Evolutionary conservation across 371 early-diverging fungal species (phyloP).

Genomic region (Sporodiniella umbellata): DNA sequence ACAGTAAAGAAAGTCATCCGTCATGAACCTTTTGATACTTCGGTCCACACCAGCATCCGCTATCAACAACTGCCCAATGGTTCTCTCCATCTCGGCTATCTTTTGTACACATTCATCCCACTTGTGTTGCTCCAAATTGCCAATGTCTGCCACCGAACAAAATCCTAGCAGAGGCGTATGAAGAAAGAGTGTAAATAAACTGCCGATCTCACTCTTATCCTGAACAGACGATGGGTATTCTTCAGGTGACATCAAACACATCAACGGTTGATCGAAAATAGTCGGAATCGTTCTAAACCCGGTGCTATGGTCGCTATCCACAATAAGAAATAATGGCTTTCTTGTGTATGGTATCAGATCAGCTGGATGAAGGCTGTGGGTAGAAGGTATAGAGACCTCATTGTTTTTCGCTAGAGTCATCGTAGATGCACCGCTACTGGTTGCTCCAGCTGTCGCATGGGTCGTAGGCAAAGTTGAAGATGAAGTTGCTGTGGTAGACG

Average conservation of each 20-base stretch:
- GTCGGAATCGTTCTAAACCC: conserved; percentile 78
- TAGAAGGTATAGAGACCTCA: conserved; percentile 21
- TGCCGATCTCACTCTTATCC: conserved; percentile 81
- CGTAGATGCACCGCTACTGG: not conserved
- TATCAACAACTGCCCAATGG: conserved; percentile 51
- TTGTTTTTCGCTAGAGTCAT: not conserved
- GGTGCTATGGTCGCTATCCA: conserved; percentile 83
- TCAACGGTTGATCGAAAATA: conserved; percentile 84
- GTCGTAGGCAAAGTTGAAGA: not conserved
- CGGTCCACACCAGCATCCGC: conserved; percentile 47
- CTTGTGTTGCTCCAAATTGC: conserved; percentile 49
- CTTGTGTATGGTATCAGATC: conserved; percentile 92
- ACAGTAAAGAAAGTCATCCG: conserved; percentile 86
- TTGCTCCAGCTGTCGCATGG: not conserved
- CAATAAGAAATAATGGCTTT: conserved; percentile 88
- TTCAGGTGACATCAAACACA: conserved; percentile 86
- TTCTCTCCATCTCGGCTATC: conserved; percentile 48
- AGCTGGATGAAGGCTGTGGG: conserved; percentile 81
- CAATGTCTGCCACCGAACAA: conserved; percentile 66
- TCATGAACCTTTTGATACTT: conserved; percentile 68
- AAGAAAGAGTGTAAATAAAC: conserved; percentile 89
- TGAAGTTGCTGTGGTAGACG: not conserved
- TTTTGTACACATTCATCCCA: conserved; percentile 59
- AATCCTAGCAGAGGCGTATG: conserved; percentile 80
- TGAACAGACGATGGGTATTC: conserved; percentile 80